These are phyloP conservation scores for Pythium guiyangense DNA, from an alignment of 352 stramenopile genomes.

Conservation along the genomic window DNA sequence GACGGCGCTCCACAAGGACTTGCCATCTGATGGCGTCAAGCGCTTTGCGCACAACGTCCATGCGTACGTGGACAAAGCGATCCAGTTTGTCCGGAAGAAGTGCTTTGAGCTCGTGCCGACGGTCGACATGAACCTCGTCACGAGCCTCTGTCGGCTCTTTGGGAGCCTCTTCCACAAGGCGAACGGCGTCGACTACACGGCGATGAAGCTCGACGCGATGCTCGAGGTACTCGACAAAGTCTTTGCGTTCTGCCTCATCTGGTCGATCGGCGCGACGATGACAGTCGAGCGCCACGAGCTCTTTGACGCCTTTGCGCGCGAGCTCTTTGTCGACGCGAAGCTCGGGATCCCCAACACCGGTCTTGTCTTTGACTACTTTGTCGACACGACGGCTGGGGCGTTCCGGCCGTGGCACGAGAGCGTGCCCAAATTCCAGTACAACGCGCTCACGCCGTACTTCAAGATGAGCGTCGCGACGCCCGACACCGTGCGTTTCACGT, in stretches of 20 bases:
- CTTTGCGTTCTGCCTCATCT: slow-evolving; percentile 90
- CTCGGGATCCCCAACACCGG: slow-evolving; percentile 54
- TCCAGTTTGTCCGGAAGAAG: slow-evolving; percentile 76
- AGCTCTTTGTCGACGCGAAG: slow-evolving; percentile 42
- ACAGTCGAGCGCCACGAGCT: slow-evolving; percentile 60
- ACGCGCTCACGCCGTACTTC: slow-evolving; percentile 53
- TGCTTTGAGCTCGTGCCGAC: slow-evolving; percentile 85
- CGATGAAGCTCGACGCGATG: slow-evolving; percentile 35
- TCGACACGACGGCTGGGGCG: slow-evolving; percentile 47
- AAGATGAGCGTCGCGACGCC: slow-evolving; percentile 79
- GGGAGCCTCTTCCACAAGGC: slow-evolving; percentile 70
- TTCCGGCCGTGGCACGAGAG: slow-evolving; percentile 59
- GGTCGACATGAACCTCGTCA: slow-evolving; percentile 87
- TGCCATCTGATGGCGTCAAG: slow-evolving; percentile 35
- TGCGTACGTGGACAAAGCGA: slow-evolving; percentile 56
- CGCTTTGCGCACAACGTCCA: slow-evolving; percentile 47
- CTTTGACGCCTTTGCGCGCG: slow-evolving; percentile 80
- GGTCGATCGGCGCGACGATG: slow-evolving; percentile 87
- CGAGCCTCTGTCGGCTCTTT: slow-evolving; percentile 83
- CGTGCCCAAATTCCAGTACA: slow-evolving; percentile 69
- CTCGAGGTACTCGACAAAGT: slow-evolving; percentile 63
- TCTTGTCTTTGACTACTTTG: slow-evolving; percentile 85
- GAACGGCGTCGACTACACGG: slow-evolving; percentile 18
- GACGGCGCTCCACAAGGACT: slow-evolving; percentile 38
- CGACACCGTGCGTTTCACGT: slow-evolving; percentile 71